These are phyloP conservation scores for Colletotrichum sp. DNA, from an alignment of 2,329 filamentous ascomycete species.

Conservation along the genomic window DNA sequence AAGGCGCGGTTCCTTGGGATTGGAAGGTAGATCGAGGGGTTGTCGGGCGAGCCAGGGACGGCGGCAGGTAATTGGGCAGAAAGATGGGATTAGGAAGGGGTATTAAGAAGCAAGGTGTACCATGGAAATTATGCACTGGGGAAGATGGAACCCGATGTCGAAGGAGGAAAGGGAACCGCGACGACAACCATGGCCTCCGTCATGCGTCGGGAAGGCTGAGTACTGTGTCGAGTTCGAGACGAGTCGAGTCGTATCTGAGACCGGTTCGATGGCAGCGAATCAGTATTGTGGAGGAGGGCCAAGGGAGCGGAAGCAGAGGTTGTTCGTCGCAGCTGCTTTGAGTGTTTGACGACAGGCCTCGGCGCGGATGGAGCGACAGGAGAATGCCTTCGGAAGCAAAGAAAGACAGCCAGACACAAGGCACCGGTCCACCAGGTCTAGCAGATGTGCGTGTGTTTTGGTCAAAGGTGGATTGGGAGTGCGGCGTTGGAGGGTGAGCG, in stretches of 20 bases:
- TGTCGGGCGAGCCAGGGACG: neutral
- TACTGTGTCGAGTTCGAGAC: conserved; percentile 2
- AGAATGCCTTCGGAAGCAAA: conserved; percentile 1
- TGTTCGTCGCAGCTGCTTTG: neutral
- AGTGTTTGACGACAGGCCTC: neutral
- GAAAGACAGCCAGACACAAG: neutral
- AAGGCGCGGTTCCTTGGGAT: neutral
- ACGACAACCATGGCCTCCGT: conserved; percentile 17
- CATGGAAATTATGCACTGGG: conserved; percentile 17
- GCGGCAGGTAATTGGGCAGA: neutral
- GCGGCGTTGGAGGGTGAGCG: neutral
- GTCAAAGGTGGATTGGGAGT: neutral
- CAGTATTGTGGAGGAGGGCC: neutral
- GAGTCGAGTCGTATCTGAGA: neutral
- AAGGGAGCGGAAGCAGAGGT: neutral
- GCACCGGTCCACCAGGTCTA: neutral
- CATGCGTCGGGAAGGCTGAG: conserved; percentile 16
- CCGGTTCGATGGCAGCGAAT: neutral
- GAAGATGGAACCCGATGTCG: conserved; percentile 13
- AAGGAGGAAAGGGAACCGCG: conserved; percentile 11
- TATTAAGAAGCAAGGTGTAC: neutral
- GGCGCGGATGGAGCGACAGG: conserved; percentile 1
- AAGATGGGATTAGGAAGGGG: conserved; percentile 4
- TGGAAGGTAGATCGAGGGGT: conserved; percentile 14
- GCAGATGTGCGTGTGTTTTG: neutral